Percentiles rank a stretch among this genome's conserved stretches.
Evolutionary conservation across 441 rosid species (phyloP).

Genomic region (Francoa sonchifolia): DNA sequence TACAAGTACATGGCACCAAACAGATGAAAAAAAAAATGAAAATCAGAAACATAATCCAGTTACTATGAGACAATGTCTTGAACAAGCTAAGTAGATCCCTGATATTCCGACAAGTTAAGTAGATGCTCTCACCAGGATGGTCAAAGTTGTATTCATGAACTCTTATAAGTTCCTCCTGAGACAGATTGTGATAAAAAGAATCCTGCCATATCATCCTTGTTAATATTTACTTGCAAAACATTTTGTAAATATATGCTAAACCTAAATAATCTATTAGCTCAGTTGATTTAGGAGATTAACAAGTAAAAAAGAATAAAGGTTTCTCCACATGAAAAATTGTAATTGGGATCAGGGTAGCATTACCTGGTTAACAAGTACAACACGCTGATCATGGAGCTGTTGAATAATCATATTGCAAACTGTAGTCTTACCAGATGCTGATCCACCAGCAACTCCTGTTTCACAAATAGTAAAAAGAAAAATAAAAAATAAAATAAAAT

Average conservation of each 20-base stretch:
- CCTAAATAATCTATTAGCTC: no score
- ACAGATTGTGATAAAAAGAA: slow-evolving; percentile 88
- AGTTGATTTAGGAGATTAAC: no score
- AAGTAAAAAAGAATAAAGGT: no score
- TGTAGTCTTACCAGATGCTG: slow-evolving; percentile 98
- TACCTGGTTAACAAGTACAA: slow-evolving; percentile 92
- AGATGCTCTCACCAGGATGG: slow-evolving; percentile 87
- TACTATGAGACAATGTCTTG: no score
- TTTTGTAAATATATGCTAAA: background rate
- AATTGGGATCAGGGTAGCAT: slow-evolving; percentile 1
- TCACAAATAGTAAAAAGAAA: slow-evolving; percentile 6
- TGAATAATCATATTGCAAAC: slow-evolving; percentile 98
- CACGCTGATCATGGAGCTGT: slow-evolving; percentile 98
- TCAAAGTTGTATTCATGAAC: slow-evolving; percentile 98
- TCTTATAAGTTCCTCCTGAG: slow-evolving; percentile 67
- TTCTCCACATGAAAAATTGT: background rate
- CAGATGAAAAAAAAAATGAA: background rate
- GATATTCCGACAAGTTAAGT: slow-evolving; percentile 3
- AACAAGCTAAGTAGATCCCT: no score
- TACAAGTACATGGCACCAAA: no score
- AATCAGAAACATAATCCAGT: no score
- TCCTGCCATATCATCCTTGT: slow-evolving; percentile 52
- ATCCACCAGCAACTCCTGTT: slow-evolving; percentile 96
- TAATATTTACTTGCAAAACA: slow-evolving; percentile 10
- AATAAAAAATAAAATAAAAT: background rate